Evolutionary conservation across 495 filamentous ascomycete genomes (phyloP).

Genomic region (Penicillium longicatenatum): DNA sequence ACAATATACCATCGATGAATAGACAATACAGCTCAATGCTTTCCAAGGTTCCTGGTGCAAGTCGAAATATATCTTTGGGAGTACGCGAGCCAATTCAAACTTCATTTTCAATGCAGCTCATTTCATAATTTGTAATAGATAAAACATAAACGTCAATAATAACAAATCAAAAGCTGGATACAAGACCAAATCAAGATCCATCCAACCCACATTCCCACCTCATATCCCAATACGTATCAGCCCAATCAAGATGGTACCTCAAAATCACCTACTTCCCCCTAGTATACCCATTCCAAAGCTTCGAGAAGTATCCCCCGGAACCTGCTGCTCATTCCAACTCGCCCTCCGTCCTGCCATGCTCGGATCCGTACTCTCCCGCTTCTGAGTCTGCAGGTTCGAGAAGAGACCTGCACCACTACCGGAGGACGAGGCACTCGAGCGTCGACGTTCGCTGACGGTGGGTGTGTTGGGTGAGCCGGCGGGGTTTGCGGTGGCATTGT

Average conservation of each 20-base stretch:
- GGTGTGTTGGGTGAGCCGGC: slow-evolving; percentile 12
- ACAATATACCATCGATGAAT: no score
- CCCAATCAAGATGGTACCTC: no score
- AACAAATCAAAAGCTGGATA: neutral
- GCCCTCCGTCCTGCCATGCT: slow-evolving; percentile 40
- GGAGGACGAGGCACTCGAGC: slow-evolving; percentile 34
- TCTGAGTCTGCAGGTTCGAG: slow-evolving; percentile 51
- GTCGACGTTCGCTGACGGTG: slow-evolving; percentile 33
- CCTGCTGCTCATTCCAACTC: slow-evolving; percentile 53
- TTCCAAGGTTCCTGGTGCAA: no score
- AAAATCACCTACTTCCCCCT: slow-evolving; percentile 24
- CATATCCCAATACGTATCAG: neutral
- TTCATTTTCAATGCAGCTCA: no score
- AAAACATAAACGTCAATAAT: neutral
- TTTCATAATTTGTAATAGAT: no score
- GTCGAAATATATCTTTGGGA: no score
- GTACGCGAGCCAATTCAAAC: no score
- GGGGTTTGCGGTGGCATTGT: slow-evolving; percentile 7
- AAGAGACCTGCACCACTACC: slow-evolving; percentile 39
- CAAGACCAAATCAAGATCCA: neutral
- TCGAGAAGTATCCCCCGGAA: slow-evolving; percentile 48
- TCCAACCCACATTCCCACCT: no score
- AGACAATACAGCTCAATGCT: no score
- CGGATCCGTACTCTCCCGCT: slow-evolving; percentile 48
- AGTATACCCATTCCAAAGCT: slow-evolving; percentile 58